Percentiles rank a stretch among this genome's conserved stretches.
These are phyloP conservation scores for Pugionium dolabratum DNA, from an alignment of 345 rosid genomes.

Conservation along the genomic window DNA sequence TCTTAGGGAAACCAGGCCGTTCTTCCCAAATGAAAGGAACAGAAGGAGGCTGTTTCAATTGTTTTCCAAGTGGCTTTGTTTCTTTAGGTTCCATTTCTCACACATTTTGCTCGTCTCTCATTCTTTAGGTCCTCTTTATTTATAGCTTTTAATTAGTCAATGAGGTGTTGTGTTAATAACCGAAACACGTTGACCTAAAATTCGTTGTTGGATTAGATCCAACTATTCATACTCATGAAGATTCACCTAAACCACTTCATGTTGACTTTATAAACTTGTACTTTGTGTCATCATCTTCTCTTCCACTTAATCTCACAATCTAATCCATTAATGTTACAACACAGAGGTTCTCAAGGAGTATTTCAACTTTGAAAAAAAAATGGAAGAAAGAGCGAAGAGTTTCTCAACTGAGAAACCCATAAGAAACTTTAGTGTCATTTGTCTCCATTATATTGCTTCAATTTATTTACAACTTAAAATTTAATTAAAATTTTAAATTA, in stretches of 20 bases:
- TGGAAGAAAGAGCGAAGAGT: no score
- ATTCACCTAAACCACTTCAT: constrained; percentile 39
- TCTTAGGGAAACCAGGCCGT: constrained; percentile 74
- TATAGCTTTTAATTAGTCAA: constrained; percentile 21
- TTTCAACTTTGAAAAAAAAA: no score
- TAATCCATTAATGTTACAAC: constrained; percentile 7
- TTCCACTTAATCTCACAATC: constrained; percentile 27
- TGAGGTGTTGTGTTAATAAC: constrained; percentile 30
- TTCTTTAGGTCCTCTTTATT: background rate
- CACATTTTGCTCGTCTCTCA: constrained; percentile 18
- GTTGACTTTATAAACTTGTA: constrained; percentile 2
- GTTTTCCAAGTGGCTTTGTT: constrained; percentile 42
- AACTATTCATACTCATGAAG: constrained; percentile 29
- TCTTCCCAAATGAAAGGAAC: constrained; percentile 90
- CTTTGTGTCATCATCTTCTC: constrained; percentile 17
- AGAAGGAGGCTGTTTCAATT: constrained; percentile 61
- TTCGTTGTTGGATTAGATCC: constrained; percentile 29
- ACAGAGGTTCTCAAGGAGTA: no score
- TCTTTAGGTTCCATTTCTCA: constrained; percentile 41
- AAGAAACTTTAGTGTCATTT: no score
- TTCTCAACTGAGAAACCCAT: no score
- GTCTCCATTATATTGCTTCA: no score
- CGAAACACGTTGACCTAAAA: constrained; percentile 17
- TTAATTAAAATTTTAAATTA: no score
- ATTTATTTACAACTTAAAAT: no score